Evolutionary conservation across 2,329 filamentous ascomycete genomes (phyloP).

Genomic region (Penicillium sp.): DNA sequence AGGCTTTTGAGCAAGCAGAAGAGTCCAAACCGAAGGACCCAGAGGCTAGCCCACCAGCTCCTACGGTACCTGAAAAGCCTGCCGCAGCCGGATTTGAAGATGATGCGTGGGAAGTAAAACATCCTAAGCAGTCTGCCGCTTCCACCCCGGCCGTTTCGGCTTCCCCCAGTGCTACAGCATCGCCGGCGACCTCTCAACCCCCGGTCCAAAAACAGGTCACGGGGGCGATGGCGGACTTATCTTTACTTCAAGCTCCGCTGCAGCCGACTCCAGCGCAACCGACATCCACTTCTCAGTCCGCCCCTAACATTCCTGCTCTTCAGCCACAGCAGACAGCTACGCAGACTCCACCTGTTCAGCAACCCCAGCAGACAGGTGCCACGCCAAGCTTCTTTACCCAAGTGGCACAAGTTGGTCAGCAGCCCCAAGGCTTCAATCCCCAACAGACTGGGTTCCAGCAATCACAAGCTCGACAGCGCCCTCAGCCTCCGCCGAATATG

Average conservation of each 20-base stretch:
- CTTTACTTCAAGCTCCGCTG: slow-evolving; percentile 59
- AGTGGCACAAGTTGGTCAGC: slow-evolving; percentile 35
- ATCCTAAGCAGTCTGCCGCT: slow-evolving; percentile 58
- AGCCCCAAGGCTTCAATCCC: slow-evolving; percentile 29
- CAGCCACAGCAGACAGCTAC: slow-evolving; percentile 46
- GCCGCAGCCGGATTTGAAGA: slow-evolving; percentile 75
- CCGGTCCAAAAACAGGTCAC: slow-evolving; percentile 50
- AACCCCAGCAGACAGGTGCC: slow-evolving; percentile 43
- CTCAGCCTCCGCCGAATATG: slow-evolving; percentile 63
- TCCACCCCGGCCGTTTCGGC: slow-evolving; percentile 36
- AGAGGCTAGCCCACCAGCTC: slow-evolving; percentile 50
- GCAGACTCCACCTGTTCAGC: slow-evolving; percentile 35
- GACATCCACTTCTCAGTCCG: slow-evolving; percentile 50
- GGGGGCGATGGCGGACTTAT: slow-evolving; percentile 67
- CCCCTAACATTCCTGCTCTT: slow-evolving; percentile 37
- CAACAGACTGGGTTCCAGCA: slow-evolving; percentile 42
- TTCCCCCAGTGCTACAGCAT: slow-evolving; percentile 26
- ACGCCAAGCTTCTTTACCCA: slow-evolving; percentile 53
- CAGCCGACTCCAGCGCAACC: slow-evolving; percentile 52
- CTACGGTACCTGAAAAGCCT: slow-evolving; percentile 50
- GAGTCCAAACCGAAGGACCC: slow-evolving; percentile 41
- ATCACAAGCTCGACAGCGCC: slow-evolving; percentile 60
- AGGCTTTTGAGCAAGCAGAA: slow-evolving; percentile 70
- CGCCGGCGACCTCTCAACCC: slow-evolving; percentile 34
- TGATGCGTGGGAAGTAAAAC: slow-evolving; percentile 95